Conservation (phyloP, 805 yeast genomes). For the Candida arabinofermentans region DNA sequence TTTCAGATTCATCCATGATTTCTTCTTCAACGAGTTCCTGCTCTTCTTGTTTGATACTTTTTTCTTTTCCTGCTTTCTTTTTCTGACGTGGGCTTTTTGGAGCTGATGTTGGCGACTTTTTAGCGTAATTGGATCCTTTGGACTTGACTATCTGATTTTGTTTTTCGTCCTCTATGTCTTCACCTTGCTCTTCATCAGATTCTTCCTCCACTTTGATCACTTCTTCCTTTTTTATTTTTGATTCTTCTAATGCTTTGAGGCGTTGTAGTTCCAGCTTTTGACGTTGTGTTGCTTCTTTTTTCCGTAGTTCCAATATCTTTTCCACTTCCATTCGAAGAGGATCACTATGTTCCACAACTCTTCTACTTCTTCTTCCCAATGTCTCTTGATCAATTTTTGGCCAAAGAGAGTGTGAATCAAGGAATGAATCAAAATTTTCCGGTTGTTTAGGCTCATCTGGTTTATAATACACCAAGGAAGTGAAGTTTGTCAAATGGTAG, state of each 20-base stretch:
- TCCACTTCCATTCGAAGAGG: conserved; percentile 24
- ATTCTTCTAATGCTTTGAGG: conserved; percentile 1
- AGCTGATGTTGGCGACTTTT: too few species aligned
- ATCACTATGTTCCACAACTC: conserved; percentile 20
- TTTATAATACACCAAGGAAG: conserved; percentile 59
- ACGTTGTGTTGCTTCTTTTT: conserved; percentile 2
- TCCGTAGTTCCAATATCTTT: conserved; percentile 2
- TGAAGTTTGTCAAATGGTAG: conserved; percentile 58
- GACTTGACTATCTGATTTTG: too few species aligned
- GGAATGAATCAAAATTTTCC: conserved; percentile 30
- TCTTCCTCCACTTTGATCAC: not conserved
- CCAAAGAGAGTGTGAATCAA: conserved; percentile 37
- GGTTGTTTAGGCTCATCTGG: conserved; percentile 42
- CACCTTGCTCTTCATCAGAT: conserved; percentile 1
- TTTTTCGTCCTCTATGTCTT: not conserved
- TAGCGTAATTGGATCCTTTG: too few species aligned
- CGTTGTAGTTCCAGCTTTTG: not conserved
- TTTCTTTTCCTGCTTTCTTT: not conserved
- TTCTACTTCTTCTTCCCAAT: conserved; percentile 25
- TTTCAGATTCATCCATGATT: not conserved
- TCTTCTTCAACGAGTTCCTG: not conserved
- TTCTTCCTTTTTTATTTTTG: not conserved
- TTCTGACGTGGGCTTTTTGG: not conserved
- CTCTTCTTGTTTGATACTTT: not conserved
- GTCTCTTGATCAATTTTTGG: conserved; percentile 22